Evolutionary conservation across 1,284 basidiomycete species (phyloP).

Genomic region (Athelia psychrophila): DNA sequence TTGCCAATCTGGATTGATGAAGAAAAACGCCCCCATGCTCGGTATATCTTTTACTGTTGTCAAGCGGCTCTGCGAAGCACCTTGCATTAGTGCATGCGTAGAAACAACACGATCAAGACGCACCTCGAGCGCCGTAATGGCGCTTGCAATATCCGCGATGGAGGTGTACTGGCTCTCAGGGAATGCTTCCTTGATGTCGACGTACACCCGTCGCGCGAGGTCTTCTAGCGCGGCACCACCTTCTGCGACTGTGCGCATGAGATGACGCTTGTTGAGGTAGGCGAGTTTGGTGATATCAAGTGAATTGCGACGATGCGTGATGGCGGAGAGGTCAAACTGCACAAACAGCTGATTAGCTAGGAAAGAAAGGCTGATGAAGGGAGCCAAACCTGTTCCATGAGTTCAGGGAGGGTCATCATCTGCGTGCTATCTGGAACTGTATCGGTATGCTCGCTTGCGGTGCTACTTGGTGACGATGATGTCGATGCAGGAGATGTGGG

Average conservation of each 20-base stretch:
- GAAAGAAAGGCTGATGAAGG: neutral
- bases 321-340: constrained; percentile 66
- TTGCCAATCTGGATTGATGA: constrained; percentile 60
- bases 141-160: constrained; percentile 53
- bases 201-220: constrained; percentile 48
- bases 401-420: constrained; percentile 61
- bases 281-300: constrained; percentile 72
- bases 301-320: constrained; percentile 75
- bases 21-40: constrained; percentile 70
- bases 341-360: neutral
- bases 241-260: constrained; percentile 46
- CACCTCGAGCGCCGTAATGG: constrained; percentile 53
- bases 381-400: constrained; percentile 55
- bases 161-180: constrained; percentile 47
- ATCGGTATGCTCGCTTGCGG: constrained; percentile 11
- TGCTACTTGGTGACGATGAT: constrained; percentile 15
- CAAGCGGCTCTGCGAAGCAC: constrained; percentile 56
- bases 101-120: neutral
- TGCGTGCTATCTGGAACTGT: constrained; percentile 62
- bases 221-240: constrained; percentile 30
- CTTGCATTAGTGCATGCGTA: neutral
- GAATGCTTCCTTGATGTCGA: constrained; percentile 45
- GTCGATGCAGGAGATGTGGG: constrained; percentile 13
- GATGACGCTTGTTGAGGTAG: constrained; percentile 77
- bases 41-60: constrained; percentile 70